Percentiles rank a stretch among this genome's conserved stretches.
These are phyloP conservation scores for Geotrichum carabidarum DNA, from an alignment of 1,139 yeast genomes.

Conservation along the genomic window DNA sequence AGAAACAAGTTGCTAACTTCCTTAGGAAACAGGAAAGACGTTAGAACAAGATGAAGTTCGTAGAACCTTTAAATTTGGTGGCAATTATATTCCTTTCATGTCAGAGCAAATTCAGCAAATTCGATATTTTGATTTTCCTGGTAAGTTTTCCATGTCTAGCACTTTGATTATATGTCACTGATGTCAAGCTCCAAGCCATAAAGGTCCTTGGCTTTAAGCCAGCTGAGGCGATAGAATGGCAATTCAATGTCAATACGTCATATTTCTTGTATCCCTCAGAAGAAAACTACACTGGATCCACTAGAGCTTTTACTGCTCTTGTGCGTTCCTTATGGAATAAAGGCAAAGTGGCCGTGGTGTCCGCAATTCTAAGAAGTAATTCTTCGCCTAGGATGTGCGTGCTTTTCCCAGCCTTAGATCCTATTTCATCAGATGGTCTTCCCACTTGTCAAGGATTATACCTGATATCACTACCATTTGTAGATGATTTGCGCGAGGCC, in stretches of 20 bases:
- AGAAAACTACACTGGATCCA: conserved; percentile 56
- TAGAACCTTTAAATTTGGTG: conserved; percentile 46
- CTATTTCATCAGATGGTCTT: conserved; percentile 15
- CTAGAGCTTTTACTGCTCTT: conserved; percentile 60
- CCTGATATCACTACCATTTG: conserved; percentile 38
- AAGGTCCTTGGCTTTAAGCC: conserved; percentile 68
- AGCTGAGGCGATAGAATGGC: conserved; percentile 27
- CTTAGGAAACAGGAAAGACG: conserved; percentile 42
- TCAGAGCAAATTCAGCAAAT: conserved; percentile 38
- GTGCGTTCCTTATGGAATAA: conserved; percentile 54
- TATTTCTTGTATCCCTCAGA: conserved; percentile 58
- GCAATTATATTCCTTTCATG: conserved; percentile 41
- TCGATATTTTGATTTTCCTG: conserved; percentile 40
- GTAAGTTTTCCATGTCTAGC: not conserved
- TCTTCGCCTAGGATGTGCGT: conserved; percentile 58
- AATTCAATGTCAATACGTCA: conserved; percentile 52
- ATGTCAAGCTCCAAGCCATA: conserved; percentile 28
- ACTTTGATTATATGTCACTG: not conserved
- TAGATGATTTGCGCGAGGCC: conserved; percentile 37
- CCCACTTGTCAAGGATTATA: conserved; percentile 36
- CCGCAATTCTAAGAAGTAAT: conserved; percentile 58
- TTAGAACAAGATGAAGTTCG: conserved; percentile 38
- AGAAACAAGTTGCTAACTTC: not conserved
- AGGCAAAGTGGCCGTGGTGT: conserved; percentile 57
- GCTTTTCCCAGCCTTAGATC: conserved; percentile 49